Conservation (phyloP, 306 rosid genomes). For the Biancaea sappan region DNA sequence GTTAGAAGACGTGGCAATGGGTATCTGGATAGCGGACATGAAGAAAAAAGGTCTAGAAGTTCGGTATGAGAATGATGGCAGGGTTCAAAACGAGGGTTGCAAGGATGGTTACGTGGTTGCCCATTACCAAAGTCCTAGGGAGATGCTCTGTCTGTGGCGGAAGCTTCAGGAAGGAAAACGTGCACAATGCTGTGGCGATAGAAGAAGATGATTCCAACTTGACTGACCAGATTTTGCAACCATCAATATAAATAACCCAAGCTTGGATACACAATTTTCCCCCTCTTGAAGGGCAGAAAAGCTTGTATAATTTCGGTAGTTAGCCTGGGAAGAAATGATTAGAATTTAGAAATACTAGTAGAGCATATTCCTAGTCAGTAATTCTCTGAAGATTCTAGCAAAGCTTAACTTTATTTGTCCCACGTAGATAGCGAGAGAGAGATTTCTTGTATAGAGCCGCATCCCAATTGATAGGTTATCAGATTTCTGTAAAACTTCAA, state of each 20-base stretch:
- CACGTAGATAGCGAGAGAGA: slow-evolving; percentile 23
- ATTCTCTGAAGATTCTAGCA: slow-evolving; percentile 16
- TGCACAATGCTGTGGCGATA: slow-evolving; percentile 74
- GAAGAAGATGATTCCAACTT: slow-evolving; percentile 39
- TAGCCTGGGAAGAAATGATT: slow-evolving; percentile 28
- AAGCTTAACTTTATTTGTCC: slow-evolving; percentile 26
- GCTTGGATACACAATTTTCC: slow-evolving; percentile 1
- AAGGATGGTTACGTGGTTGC: slow-evolving; percentile 90
- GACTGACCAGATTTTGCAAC: slow-evolving; percentile 30
- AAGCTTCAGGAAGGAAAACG: slow-evolving; percentile 74
- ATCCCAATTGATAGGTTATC: slow-evolving; percentile 30
- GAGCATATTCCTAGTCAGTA: slow-evolving; percentile 36
- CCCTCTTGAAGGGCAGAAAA: slow-evolving; percentile 23
- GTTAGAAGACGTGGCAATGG: slow-evolving; percentile 99
- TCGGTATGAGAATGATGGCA: slow-evolving; percentile 69
- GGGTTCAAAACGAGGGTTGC: slow-evolving; percentile 74
- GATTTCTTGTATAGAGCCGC: slow-evolving; percentile 46
- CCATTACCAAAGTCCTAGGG: slow-evolving; percentile 97
- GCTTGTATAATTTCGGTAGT: slow-evolving; percentile 38
- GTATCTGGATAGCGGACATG: slow-evolving; percentile 93
- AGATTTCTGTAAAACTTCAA: neutral
- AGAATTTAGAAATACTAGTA: slow-evolving; percentile 27
- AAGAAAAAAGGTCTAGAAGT: slow-evolving; percentile 67
- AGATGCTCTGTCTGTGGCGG: slow-evolving; percentile 95
- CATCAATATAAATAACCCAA: neutral